phyloP scores from a whole-genome alignment of 2,329 filamentous ascomycete genomes.

The Tothia fuscella region DNA sequence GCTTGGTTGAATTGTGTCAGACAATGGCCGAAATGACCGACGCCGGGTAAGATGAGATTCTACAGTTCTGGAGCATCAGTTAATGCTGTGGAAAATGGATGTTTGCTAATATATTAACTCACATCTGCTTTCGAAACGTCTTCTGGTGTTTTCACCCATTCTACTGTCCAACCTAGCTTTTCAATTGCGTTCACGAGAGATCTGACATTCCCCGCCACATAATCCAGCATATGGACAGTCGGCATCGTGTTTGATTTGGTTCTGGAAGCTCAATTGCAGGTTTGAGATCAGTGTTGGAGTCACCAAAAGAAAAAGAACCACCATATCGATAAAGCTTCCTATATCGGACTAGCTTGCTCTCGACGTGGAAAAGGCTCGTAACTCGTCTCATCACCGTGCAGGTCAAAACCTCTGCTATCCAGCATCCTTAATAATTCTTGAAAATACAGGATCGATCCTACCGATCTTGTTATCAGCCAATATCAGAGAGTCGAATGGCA shows the following conservation, averaged over 20 bases:
- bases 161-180: conserved; percentile 82
- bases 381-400: no score
- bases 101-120: conserved; percentile 13
- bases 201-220: conserved; percentile 91
- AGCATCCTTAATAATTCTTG: no score
- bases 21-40: conserved; percentile 97
- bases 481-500: no score
- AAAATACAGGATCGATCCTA: no score
- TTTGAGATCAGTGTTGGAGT: no score
- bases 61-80: conserved; percentile 27
- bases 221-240: conserved; percentile 70
- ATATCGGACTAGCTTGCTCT: no score
- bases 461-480: no score
- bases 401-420: no score
- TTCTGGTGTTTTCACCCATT: conserved; percentile 78
- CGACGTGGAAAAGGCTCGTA: no score
- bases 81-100: conserved; percentile 1
- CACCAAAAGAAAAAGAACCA: no score
- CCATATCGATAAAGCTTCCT: no score
- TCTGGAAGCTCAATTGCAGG: no score
- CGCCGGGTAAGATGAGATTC: conserved; percentile 90
- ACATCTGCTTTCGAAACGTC: conserved; percentile 81
- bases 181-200: conserved; percentile 97
- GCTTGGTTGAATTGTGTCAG: conserved; percentile 70
- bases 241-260: conserved; percentile 44